phyloP scores from a whole-genome alignment of 2,329 filamentous ascomycete species.

The Amesomyces nigricolor region DNA sequence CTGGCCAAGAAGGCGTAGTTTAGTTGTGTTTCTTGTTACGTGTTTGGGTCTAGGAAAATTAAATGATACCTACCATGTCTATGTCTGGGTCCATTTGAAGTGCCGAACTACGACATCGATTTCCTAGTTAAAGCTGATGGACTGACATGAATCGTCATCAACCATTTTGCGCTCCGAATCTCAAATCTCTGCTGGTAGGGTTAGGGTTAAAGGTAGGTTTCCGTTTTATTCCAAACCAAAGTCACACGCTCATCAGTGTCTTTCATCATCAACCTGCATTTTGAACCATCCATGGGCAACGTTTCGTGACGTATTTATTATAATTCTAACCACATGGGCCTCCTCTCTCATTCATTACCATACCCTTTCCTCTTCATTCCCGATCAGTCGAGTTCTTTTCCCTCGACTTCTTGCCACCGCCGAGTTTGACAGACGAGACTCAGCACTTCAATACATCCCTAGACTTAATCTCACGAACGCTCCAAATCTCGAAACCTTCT shows the following conservation, averaged over 20 bases:
- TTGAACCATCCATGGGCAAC: too few species aligned
- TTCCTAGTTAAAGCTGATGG: too few species aligned
- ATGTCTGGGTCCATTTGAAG: not conserved
- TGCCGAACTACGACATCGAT: not conserved
- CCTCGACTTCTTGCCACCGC: too few species aligned
- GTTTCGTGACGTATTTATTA: too few species aligned
- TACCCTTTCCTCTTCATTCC: too few species aligned
- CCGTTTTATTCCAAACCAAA: not conserved
- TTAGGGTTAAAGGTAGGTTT: not conserved
- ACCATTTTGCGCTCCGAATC: not conserved
- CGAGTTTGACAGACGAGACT: too few species aligned
- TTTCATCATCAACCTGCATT: not conserved
- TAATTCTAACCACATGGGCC: too few species aligned
- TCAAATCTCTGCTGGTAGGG: not conserved
- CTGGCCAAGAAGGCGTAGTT: slow-evolving; percentile 20
- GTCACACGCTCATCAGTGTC: not conserved
- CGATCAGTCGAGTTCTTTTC: too few species aligned
- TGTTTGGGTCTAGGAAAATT: not conserved
- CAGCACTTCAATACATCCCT: too few species aligned
- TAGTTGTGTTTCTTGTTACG: not conserved
- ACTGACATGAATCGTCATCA: not conserved
- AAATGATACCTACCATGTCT: not conserved
- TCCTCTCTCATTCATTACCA: too few species aligned
- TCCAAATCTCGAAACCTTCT: too few species aligned
- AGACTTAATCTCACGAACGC: too few species aligned